Conservation (phyloP, 2,329 filamentous ascomycete species). For the Phyllosticta capitalensis region DNA sequence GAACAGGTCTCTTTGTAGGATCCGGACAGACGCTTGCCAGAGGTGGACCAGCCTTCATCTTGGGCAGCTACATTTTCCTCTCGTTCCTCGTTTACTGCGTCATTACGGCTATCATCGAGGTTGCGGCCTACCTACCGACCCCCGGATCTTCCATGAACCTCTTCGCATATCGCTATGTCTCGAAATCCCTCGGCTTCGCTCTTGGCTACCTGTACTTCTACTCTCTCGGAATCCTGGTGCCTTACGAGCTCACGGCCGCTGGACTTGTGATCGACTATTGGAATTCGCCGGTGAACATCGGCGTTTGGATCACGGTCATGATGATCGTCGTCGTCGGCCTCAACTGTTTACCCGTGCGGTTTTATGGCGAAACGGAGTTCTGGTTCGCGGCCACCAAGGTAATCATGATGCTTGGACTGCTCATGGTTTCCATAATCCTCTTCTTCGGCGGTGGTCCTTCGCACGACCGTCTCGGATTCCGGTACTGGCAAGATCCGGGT, state of each 20-base stretch:
- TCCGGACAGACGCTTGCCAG: slow-evolving; percentile 28
- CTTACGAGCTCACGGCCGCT: slow-evolving; percentile 28
- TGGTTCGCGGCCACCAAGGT: slow-evolving; percentile 46
- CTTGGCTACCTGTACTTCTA: slow-evolving; percentile 34
- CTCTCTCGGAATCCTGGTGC: slow-evolving; percentile 28
- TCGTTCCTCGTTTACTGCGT: slow-evolving; percentile 36
- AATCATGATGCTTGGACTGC: slow-evolving; percentile 41
- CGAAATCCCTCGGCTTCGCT: slow-evolving; percentile 35
- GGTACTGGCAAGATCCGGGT: slow-evolving; percentile 41
- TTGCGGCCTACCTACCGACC: slow-evolving; percentile 53
- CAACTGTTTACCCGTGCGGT: slow-evolving; percentile 39
- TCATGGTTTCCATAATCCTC: slow-evolving; percentile 45
- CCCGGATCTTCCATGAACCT: slow-evolving; percentile 43
- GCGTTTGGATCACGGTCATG: slow-evolving; percentile 29
- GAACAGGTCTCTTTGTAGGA: slow-evolving; percentile 31
- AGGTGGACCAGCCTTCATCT: slow-evolving; percentile 34
- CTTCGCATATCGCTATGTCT: slow-evolving; percentile 39
- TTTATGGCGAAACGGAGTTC: slow-evolving; percentile 47
- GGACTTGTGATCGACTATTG: slow-evolving; percentile 32
- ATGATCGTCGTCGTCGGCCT: slow-evolving; percentile 33
- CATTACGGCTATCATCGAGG: slow-evolving; percentile 42
- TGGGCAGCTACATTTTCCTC: slow-evolving; percentile 37
- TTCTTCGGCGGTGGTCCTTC: slow-evolving; percentile 48
- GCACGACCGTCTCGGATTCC: slow-evolving; percentile 41
- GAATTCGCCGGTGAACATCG: slow-evolving; percentile 31